These are phyloP conservation scores for Kazachstania martiniae DNA, from an alignment of 805 yeast genomes.

Conservation along the genomic window DNA sequence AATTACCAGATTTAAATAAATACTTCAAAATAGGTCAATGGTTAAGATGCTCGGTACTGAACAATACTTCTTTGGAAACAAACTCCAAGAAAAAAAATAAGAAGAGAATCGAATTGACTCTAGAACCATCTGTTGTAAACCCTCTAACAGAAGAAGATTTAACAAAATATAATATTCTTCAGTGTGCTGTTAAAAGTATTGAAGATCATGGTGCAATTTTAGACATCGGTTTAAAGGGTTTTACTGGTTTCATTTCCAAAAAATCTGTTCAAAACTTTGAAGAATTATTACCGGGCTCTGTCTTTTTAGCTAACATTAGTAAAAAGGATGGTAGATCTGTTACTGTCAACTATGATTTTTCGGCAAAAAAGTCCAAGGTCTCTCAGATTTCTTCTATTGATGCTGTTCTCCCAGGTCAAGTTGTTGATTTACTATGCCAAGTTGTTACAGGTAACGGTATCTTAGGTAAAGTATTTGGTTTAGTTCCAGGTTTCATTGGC, in stretches of 20 bases:
- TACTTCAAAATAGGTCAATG: slow-evolving; percentile 70
- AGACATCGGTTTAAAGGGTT: slow-evolving; percentile 49
- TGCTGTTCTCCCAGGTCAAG: slow-evolving; percentile 75
- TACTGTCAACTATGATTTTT: slow-evolving; percentile 42
- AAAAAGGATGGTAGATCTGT: slow-evolving; percentile 35
- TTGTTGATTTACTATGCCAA: slow-evolving; percentile 62
- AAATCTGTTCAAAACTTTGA: slow-evolving; percentile 44
- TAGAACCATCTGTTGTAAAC: slow-evolving; percentile 70
- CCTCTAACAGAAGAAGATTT: slow-evolving; percentile 56
- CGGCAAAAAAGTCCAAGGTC: slow-evolving; percentile 36
- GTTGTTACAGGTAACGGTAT: slow-evolving; percentile 53
- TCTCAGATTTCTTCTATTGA: slow-evolving; percentile 61
- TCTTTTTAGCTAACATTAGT: slow-evolving; percentile 49
- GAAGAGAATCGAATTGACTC: slow-evolving; percentile 57
- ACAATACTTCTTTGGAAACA: slow-evolving; percentile 34
- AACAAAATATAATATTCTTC: slow-evolving; percentile 49
- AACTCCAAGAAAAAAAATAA: slow-evolving; percentile 32
- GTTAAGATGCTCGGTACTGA: slow-evolving; percentile 71
- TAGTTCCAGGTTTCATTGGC: slow-evolving; percentile 60
- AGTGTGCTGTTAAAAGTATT: slow-evolving; percentile 63
- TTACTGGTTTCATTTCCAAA: slow-evolving; percentile 65
- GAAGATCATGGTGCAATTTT: slow-evolving; percentile 90
- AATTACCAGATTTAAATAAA: slow-evolving; percentile 44
- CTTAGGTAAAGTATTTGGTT: slow-evolving; percentile 61
- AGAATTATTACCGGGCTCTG: slow-evolving; percentile 47